Evolutionary conservation across 306 rosid genomes (phyloP).

Genomic region (Acacia acuminata): DNA sequence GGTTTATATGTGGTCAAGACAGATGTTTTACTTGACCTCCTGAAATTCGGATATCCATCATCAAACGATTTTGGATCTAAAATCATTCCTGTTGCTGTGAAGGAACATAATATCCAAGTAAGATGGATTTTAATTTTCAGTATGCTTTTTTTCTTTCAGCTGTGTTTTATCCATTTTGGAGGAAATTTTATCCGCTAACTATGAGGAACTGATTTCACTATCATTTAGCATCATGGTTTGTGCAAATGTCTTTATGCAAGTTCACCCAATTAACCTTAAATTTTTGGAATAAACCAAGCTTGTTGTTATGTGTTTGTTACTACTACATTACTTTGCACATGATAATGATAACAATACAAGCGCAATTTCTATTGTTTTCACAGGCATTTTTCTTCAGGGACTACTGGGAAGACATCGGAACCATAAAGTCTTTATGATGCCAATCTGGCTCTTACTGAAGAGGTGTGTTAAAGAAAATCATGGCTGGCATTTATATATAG

Average conservation of each 20-base stretch:
- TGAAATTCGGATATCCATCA: conserved; percentile 72
- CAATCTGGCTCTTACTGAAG: too few species aligned
- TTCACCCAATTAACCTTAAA: background rate
- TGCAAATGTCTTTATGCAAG: background rate
- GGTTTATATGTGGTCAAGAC: conserved; percentile 83
- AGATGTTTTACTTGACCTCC: conserved; percentile 69
- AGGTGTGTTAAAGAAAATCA: too few species aligned
- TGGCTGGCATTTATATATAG: too few species aligned
- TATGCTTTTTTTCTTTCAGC: background rate
- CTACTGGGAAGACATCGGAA: too few species aligned
- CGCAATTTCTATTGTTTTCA: background rate
- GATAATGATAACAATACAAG: too few species aligned
- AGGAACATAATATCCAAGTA: conserved; percentile 78
- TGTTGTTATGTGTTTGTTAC: too few species aligned
- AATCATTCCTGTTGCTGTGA: conserved; percentile 87
- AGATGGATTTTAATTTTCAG: too few species aligned
- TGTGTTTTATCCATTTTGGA: conserved; percentile 16
- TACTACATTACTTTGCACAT: too few species aligned
- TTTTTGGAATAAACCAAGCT: too few species aligned
- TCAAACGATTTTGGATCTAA: conserved; percentile 94
- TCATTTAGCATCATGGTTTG: background rate
- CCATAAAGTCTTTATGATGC: background rate
- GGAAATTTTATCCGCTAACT: background rate
- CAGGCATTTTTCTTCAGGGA: background rate
- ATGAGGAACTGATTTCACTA: conserved; percentile 5